A percentile compares a stretch with the other conserved stretches of the same genome.
Conservation (phyloP, 108 stramenopile genomes). For the Conticribra weissflogii region DNA sequence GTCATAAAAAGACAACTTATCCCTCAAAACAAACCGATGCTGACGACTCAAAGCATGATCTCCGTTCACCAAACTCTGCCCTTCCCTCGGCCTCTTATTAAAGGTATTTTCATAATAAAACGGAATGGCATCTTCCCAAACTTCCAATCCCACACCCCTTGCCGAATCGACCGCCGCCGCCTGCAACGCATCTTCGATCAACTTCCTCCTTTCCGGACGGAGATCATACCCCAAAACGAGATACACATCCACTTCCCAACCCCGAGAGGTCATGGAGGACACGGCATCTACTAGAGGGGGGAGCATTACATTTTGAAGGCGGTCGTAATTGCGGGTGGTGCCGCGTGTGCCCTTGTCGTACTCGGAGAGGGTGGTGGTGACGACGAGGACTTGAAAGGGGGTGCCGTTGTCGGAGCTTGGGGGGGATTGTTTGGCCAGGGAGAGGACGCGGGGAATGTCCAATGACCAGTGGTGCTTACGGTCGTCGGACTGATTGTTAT, state of each 20-base stretch:
- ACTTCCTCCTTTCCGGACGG: slow-evolving; percentile 48
- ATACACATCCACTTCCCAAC: slow-evolving; percentile 78
- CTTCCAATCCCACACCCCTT: slow-evolving; percentile 45
- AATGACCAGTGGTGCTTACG: slow-evolving; percentile 5
- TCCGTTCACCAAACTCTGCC: slow-evolving; percentile 9
- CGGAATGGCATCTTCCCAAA: slow-evolving; percentile 79
- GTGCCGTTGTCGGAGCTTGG: background rate
- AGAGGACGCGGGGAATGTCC: slow-evolving; percentile 21
- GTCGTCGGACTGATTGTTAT: slow-evolving; percentile 1
- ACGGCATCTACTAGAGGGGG: slow-evolving; percentile 30
- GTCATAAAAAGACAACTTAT: slow-evolving; percentile 75
- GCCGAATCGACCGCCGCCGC: too few relatives aligned
- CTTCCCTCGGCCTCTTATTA: slow-evolving; percentile 27
- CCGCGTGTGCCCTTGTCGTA: slow-evolving; percentile 48
- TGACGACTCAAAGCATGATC: slow-evolving; percentile 70
- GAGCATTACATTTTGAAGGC: slow-evolving; percentile 25
- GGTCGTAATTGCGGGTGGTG: slow-evolving; percentile 26
- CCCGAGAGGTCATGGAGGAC: slow-evolving; percentile 37
- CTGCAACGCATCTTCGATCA: slow-evolving; percentile 59
- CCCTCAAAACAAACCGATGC: slow-evolving; percentile 79
- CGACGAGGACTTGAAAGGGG: slow-evolving; percentile 26
- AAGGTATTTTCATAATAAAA: slow-evolving; percentile 46
- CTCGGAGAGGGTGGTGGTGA: slow-evolving; percentile 33
- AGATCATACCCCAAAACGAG: slow-evolving; percentile 44
- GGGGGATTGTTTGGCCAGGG: slow-evolving; percentile 19